These are phyloP conservation scores for Pleurotus ostreatus DNA, from an alignment of 768 basidiomycete genomes.

Conservation along the genomic window DNA sequence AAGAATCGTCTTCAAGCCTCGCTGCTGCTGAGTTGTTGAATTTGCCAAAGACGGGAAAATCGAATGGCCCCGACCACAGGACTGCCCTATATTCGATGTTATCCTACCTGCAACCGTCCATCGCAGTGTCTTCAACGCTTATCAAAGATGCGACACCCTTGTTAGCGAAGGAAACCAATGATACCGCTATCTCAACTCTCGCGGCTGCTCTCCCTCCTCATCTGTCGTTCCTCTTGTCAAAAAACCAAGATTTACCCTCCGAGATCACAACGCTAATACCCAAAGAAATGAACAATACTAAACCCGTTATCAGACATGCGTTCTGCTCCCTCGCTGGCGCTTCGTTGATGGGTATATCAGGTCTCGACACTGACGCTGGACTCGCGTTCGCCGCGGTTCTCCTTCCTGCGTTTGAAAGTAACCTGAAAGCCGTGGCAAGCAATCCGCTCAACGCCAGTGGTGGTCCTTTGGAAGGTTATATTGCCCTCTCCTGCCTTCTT, in stretches of 20 bases:
- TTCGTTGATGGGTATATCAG: conserved; percentile 46
- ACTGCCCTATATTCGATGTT: conserved; percentile 79
- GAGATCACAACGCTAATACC: conserved; percentile 46
- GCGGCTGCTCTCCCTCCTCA: conserved; percentile 55
- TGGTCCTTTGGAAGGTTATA: conserved; percentile 83
- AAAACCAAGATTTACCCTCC: conserved; percentile 34
- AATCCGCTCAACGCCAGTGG: conserved; percentile 57
- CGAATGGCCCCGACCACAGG: conserved; percentile 84
- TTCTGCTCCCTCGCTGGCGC: conserved; percentile 62
- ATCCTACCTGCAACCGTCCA: conserved; percentile 42
- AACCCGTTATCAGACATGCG: conserved; percentile 55
- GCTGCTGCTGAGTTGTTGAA: conserved; percentile 63
- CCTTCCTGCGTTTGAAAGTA: conserved; percentile 61
- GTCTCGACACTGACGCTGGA: conserved; percentile 37
- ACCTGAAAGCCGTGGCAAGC: conserved; percentile 58
- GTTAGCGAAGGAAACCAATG: conserved; percentile 74
- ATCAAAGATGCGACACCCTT: conserved; percentile 41
- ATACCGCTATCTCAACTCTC: conserved; percentile 54
- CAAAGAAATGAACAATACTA: conserved; percentile 70
- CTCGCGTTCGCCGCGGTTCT: conserved; percentile 50
- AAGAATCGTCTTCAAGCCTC: conserved; percentile 34
- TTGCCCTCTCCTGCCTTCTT: conserved; percentile 65
- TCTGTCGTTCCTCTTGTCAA: conserved; percentile 47
- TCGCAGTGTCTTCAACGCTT: conserved; percentile 32
- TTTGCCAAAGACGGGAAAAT: conserved; percentile 83